A percentile compares a stretch with the other conserved stretches of the same genome.
Evolutionary conservation across 208 protist genomes (phyloP).

Genomic region (Acanthamoeba castellanii): DNA sequence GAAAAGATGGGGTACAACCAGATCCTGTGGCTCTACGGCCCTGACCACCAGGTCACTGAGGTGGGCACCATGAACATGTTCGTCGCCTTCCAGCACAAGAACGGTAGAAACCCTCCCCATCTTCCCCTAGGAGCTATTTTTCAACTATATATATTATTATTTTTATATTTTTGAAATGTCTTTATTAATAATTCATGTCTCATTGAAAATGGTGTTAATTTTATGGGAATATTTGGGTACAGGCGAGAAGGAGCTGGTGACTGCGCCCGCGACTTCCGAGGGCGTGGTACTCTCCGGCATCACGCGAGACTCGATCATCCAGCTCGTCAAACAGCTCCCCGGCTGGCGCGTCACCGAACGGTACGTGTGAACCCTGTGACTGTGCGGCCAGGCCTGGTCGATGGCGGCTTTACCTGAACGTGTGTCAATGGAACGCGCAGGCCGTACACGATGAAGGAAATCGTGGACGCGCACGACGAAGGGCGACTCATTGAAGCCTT

Average conservation of each 20-base stretch:
- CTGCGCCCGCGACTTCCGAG: conserved; percentile 92
- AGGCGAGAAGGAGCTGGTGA: conserved; percentile 94
- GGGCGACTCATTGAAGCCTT: conserved; percentile 95
- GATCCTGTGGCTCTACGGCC: conserved; percentile 96
- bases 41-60: conserved; percentile 92
- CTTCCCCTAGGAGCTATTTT: too few species aligned
- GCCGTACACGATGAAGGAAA: conserved; percentile 91
- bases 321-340: conserved; percentile 90
- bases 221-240: background rate
- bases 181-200: too few species aligned
- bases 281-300: conserved; percentile 96
- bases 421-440: conserved; percentile 16
- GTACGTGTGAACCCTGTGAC: background rate
- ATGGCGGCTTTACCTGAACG: background rate
- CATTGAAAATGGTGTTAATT: too few species aligned
- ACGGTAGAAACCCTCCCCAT: conserved; percentile 74
- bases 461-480: conserved; percentile 92
- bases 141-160: too few species aligned
- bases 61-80: conserved; percentile 99
- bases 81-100: conserved; percentile 93
- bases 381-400: too few species aligned
- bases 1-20: conserved; percentile 95
- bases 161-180: too few species aligned
- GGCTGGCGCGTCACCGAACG: conserved; percentile 92
- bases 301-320: conserved; percentile 96